Percentiles rank a stretch among this genome's conserved stretches.
Conservation (phyloP, 139 green algal species). For the Chlorella sp. region DNA sequence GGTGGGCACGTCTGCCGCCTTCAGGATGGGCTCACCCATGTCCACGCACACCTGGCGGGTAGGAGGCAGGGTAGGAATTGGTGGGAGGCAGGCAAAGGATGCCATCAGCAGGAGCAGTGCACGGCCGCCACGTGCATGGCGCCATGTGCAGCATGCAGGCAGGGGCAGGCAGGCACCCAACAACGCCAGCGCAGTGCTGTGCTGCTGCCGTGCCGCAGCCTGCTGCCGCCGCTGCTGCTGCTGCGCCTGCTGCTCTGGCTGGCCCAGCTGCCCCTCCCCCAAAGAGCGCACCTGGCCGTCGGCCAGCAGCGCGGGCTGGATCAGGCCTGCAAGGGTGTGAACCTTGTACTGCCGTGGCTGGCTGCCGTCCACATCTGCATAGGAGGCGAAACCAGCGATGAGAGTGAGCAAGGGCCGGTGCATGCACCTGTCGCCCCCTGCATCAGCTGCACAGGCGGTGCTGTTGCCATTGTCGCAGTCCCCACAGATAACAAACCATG, state of each 20-base stretch:
- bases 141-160: neutral
- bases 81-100: neutral
- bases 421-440: neutral
- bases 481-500: too few relatives aligned
- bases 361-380: conserved; percentile 42
- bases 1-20: conserved; percentile 81
- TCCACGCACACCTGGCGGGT: conserved; percentile 84
- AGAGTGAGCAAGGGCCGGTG: neutral
- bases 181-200: neutral
- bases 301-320: conserved; percentile 86
- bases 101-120: too few relatives aligned
- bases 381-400: neutral
- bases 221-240: neutral
- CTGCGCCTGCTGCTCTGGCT: too few relatives aligned
- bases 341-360: conserved; percentile 79
- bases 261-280: too few relatives aligned
- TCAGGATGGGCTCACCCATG: conserved; percentile 95
- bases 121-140: too few relatives aligned
- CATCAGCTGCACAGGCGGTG: too few relatives aligned
- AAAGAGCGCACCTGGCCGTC: conserved; percentile 91
- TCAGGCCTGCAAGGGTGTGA: conserved; percentile 94
- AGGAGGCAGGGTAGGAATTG: neutral
- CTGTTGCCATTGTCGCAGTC: too few relatives aligned
- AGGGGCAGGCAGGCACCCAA: neutral
- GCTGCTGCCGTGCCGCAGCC: neutral